Evolutionary conservation across 306 rosid genomes (phyloP).

Genomic region (Corylus avellana): DNA sequence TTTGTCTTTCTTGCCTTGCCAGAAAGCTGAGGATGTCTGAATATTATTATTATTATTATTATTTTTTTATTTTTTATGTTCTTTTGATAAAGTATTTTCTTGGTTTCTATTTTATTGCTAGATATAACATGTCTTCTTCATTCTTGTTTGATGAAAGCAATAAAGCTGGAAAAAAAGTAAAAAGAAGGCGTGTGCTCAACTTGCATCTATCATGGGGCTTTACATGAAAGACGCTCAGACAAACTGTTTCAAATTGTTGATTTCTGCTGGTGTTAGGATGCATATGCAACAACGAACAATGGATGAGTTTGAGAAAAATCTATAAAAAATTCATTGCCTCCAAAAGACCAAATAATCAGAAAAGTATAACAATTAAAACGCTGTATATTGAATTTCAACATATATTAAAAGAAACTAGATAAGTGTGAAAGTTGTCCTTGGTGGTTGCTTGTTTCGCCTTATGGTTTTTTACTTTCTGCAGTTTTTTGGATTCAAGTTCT

Average conservation of each 20-base stretch:
- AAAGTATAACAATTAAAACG: background rate
- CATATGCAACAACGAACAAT: background rate
- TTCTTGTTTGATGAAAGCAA: constrained; percentile 6
- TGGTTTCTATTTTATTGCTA: constrained; percentile 3
- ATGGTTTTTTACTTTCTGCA: background rate
- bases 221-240: background rate
- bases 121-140: constrained; percentile 4
- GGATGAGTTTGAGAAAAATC: background rate
- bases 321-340: no score
- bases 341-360: no score
- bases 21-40: constrained; percentile 12
- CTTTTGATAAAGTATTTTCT: background rate
- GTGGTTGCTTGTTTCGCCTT: background rate
- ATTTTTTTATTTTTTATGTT: background rate
- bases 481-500: background rate
- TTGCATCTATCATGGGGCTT: background rate
- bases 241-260: background rate
- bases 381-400: background rate
- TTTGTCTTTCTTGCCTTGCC: constrained; percentile 23
- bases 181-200: background rate
- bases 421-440: background rate
- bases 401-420: background rate
- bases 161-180: background rate
- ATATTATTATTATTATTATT: background rate
- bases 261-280: background rate